These are phyloP conservation scores for Penicillium cinerascens DNA, from an alignment of 495 filamentous ascomycete species.

Conservation along the genomic window DNA sequence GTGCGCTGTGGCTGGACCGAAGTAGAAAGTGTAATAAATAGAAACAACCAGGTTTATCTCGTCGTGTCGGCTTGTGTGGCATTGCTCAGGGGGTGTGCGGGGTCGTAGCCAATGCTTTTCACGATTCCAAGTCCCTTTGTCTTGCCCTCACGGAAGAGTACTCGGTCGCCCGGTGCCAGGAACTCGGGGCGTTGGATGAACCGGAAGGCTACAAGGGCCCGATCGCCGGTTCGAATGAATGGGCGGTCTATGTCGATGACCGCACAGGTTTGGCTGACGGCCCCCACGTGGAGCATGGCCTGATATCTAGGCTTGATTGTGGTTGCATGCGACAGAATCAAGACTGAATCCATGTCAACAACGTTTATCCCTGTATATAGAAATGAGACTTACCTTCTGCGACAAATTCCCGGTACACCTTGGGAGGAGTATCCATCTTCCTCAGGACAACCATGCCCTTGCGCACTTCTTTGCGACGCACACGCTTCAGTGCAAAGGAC, in stretches of 20 bases:
- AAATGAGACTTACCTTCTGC: slow-evolving; percentile 65
- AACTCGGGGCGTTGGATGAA: slow-evolving; percentile 98
- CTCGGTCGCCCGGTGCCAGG: slow-evolving; percentile 77
- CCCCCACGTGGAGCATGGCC: slow-evolving; percentile 96
- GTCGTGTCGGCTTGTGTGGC: slow-evolving; percentile 10
- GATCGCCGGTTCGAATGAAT: slow-evolving; percentile 90
- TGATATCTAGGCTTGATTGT: slow-evolving; percentile 98
- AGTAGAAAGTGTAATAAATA: not conserved
- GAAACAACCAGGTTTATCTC: not conserved
- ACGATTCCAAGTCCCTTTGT: slow-evolving; percentile 96
- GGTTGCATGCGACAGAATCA: slow-evolving; percentile 95
- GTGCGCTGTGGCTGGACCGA: slow-evolving; percentile 2
- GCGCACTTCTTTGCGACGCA: slow-evolving; percentile 87
- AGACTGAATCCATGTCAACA: slow-evolving; percentile 51
- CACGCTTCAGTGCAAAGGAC: slow-evolving; percentile 81
- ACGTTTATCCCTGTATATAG: not conserved
- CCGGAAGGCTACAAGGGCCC: slow-evolving; percentile 86
- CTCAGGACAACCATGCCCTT: slow-evolving; percentile 98
- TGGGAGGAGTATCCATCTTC: slow-evolving; percentile 68
- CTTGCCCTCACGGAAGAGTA: slow-evolving; percentile 90
- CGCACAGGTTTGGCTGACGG: slow-evolving; percentile 90
- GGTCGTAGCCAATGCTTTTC: slow-evolving; percentile 86
- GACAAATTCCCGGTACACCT: slow-evolving; percentile 88
- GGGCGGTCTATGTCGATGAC: slow-evolving; percentile 98
- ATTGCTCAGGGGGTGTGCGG: slow-evolving; percentile 53